Percentiles rank a stretch among this genome's conserved stretches.
These are phyloP conservation scores for Chrysophaeum taylorii DNA, from an alignment of 352 stramenopile genomes.

Conservation along the genomic window DNA sequence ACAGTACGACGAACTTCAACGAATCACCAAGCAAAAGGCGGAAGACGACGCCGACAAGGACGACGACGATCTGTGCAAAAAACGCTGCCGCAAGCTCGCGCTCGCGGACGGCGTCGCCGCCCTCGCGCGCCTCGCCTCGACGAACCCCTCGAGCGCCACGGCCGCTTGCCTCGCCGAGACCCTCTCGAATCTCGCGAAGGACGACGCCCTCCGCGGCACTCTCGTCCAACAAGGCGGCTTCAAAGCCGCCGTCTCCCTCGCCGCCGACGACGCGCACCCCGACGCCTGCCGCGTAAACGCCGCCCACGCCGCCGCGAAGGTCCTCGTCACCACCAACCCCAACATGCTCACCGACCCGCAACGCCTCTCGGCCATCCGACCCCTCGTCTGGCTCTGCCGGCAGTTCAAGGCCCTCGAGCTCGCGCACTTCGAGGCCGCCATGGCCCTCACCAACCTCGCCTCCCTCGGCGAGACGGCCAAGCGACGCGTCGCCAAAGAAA, in stretches of 20 bases:
- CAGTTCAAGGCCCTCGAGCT: conserved; percentile 60
- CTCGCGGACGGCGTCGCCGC: conserved; percentile 30
- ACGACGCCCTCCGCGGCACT: conserved; percentile 44
- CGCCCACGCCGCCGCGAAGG: conserved; percentile 81
- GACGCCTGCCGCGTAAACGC: conserved; percentile 73
- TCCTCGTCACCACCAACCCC: conserved; percentile 91
- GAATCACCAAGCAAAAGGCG: conserved; percentile 82
- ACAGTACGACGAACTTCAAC: conserved; percentile 93
- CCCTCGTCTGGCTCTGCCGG: conserved; percentile 81
- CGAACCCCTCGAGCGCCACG: conserved; percentile 26
- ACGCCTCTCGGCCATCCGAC: conserved; percentile 50
- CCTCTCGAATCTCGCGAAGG: conserved; percentile 49
- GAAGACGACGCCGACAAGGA: conserved; percentile 76
- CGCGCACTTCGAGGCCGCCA: conserved; percentile 80
- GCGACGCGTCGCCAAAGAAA: conserved; percentile 60
- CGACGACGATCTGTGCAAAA: conserved; percentile 44
- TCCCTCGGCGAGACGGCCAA: conserved; percentile 84
- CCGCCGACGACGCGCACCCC: not conserved
- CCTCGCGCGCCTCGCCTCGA: not conserved
- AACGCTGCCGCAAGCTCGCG: conserved; percentile 20
- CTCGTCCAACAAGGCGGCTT: conserved; percentile 64
- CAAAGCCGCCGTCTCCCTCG: conserved; percentile 21
- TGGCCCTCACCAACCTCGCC: conserved; percentile 93
- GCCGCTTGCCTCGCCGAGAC: conserved; percentile 10
- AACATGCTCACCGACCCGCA: conserved; percentile 63